Conservation (phyloP, 2,329 filamentous ascomycete species). For the Trichoderma semiorbis region DNA sequence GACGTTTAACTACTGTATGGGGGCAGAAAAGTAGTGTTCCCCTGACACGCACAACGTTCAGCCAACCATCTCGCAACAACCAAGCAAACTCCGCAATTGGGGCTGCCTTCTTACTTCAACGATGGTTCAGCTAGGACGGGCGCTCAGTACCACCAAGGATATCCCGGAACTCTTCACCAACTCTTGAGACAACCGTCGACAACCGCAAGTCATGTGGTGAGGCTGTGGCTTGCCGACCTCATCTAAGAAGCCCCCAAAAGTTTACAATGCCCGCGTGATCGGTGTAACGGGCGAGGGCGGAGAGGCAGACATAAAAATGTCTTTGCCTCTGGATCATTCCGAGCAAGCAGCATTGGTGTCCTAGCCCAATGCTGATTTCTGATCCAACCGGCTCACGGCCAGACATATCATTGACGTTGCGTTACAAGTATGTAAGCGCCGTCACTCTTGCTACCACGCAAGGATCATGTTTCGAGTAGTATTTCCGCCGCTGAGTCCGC, state of each 20-base stretch:
- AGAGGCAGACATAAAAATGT: not conserved
- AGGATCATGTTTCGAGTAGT: not conserved
- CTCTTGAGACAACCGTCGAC: not conserved
- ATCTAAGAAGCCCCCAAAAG: not conserved
- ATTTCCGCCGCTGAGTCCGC: not conserved
- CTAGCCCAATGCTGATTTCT: not conserved
- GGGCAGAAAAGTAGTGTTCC: slow-evolving; percentile 11
- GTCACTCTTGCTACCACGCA: not conserved
- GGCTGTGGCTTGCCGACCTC: not conserved
- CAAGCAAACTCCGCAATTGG: not conserved
- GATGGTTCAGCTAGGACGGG: not conserved
- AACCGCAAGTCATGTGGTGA: slow-evolving; percentile 1
- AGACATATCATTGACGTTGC: not conserved
- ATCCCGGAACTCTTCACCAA: not conserved
- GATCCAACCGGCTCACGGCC: not conserved
- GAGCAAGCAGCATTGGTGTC: not conserved
- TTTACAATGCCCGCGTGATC: slow-evolving; percentile 14
- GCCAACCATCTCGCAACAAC: not conserved
- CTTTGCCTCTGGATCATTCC: not conserved
- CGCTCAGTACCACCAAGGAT: not conserved
- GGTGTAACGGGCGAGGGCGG: not conserved
- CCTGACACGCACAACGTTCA: not conserved
- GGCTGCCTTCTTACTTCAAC: not conserved
- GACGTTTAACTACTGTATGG: slow-evolving; percentile 1
- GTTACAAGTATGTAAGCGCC: not conserved